Evolutionary conservation across 345 rosid genomes (phyloP).

Genomic region (Crucihimalaya himalaica): DNA sequence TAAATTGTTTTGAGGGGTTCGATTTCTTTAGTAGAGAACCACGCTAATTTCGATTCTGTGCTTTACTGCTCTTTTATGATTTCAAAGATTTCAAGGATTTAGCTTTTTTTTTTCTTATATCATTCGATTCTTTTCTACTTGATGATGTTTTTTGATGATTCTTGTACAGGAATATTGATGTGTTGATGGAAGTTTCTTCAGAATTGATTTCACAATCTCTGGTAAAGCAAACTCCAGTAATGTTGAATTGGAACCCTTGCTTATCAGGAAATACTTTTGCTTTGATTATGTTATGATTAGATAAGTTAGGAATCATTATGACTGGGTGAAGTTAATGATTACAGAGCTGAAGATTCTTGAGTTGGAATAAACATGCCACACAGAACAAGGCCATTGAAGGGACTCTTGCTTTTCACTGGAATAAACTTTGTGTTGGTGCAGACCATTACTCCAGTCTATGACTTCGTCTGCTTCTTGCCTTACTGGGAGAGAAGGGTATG

Average conservation of each 20-base stretch:
- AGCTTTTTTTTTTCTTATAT: background rate
- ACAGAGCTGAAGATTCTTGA: constrained; percentile 21
- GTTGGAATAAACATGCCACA: constrained; percentile 54
- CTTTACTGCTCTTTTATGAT: background rate
- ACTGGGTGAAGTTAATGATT: constrained; percentile 12
- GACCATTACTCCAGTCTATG: constrained; percentile 70
- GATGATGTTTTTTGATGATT: background rate
- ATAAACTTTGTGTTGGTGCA: constrained; percentile 53
- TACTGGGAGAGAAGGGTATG: constrained; percentile 83
- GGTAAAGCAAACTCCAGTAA: background rate
- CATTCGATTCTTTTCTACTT: background rate
- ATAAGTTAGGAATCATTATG: background rate
- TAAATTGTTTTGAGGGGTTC: background rate
- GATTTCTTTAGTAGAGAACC: background rate
- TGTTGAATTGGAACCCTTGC: background rate
- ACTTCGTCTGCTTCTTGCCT: constrained; percentile 75
- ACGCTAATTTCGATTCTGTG: background rate
- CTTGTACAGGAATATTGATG: background rate
- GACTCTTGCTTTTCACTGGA: constrained; percentile 65
- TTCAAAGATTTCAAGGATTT: background rate
- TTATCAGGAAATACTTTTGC: background rate
- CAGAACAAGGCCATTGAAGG: constrained; percentile 62
- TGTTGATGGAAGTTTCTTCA: background rate
- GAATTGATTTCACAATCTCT: background rate
- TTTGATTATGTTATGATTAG: constrained; percentile 16